Evolutionary conservation across 495 filamentous ascomycete species (phyloP).

Genomic region (Clohesyomyces aquaticus): DNA sequence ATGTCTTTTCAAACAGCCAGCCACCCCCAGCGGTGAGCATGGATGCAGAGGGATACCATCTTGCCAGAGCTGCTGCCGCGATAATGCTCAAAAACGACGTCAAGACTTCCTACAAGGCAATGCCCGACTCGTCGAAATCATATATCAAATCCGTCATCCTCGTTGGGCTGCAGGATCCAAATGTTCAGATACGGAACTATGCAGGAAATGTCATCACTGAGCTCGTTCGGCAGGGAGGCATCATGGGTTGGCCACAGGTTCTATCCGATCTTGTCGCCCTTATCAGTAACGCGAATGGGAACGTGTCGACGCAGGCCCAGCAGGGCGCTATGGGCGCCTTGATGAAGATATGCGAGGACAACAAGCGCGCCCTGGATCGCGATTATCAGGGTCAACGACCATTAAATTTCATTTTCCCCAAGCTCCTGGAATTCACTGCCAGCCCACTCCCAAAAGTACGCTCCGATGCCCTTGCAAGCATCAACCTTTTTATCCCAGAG

Average conservation of each 20-base stretch:
- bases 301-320: slow-evolving; percentile 69
- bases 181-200: slow-evolving; percentile 80
- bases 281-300: slow-evolving; percentile 71
- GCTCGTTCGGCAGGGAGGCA: slow-evolving; percentile 78
- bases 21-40: slow-evolving; percentile 62
- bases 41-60: slow-evolving; percentile 62
- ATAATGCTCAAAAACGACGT: slow-evolving; percentile 96
- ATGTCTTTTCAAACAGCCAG: slow-evolving; percentile 75
- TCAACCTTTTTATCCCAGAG: slow-evolving; percentile 89
- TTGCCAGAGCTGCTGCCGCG: slow-evolving; percentile 82
- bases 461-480: slow-evolving; percentile 73
- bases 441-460: slow-evolving; percentile 75
- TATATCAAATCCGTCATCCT: slow-evolving; percentile 81
- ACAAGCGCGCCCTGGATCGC: slow-evolving; percentile 79
- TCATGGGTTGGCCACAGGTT: slow-evolving; percentile 89
- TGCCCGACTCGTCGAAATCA: slow-evolving; percentile 67
- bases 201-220: slow-evolving; percentile 97
- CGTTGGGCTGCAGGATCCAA: slow-evolving; percentile 76
- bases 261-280: slow-evolving; percentile 77
- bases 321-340: slow-evolving; percentile 94
- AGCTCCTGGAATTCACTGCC: slow-evolving; percentile 82
- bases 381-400: slow-evolving; percentile 86
- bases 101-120: slow-evolving; percentile 67
- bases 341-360: slow-evolving; percentile 95
- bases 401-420: slow-evolving; percentile 85